Conservation (phyloP, 2,329 filamentous ascomycete genomes). For the Passalora sequoiae region DNA sequence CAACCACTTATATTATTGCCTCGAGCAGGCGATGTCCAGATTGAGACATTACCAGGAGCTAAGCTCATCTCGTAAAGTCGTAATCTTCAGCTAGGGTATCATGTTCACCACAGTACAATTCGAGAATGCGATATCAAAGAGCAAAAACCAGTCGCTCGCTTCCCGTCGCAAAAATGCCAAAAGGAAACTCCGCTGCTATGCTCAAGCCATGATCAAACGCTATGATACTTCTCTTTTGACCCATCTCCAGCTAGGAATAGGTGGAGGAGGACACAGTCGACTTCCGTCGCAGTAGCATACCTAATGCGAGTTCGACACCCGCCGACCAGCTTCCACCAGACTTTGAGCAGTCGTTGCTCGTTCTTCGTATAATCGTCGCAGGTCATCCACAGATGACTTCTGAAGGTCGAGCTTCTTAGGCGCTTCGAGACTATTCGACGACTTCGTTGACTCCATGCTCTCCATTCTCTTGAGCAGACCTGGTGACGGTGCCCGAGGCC, state of each 20-base stretch:
- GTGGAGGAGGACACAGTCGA: neutral
- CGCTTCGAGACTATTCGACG: slow-evolving; percentile 10
- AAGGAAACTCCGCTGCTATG: neutral
- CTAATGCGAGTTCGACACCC: slow-evolving; percentile 13
- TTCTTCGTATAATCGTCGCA: slow-evolving; percentile 47
- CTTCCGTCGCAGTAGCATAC: neutral
- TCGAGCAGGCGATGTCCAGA: no score
- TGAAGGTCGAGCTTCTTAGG: slow-evolving; percentile 39
- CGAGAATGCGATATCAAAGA: no score
- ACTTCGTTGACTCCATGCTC: slow-evolving; percentile 36
- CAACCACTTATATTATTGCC: no score
- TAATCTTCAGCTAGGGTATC: neutral
- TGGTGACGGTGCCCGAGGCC: slow-evolving; percentile 36
- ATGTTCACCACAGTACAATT: neutral
- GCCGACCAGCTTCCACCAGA: slow-evolving; percentile 16
- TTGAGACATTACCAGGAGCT: no score
- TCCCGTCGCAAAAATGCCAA: no score
- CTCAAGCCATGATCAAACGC: neutral
- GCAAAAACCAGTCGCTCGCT: no score
- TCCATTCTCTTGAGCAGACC: slow-evolving; percentile 45
- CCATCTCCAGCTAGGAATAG: slow-evolving; percentile 9
- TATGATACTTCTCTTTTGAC: neutral
- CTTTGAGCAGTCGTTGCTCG: slow-evolving; percentile 37
- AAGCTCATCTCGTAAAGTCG: neutral
- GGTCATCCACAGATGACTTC: slow-evolving; percentile 45